Percentiles rank a stretch among this genome's conserved stretches.
These are phyloP conservation scores for Luffa acutangula DNA, from an alignment of 306 rosid species.

Conservation along the genomic window DNA sequence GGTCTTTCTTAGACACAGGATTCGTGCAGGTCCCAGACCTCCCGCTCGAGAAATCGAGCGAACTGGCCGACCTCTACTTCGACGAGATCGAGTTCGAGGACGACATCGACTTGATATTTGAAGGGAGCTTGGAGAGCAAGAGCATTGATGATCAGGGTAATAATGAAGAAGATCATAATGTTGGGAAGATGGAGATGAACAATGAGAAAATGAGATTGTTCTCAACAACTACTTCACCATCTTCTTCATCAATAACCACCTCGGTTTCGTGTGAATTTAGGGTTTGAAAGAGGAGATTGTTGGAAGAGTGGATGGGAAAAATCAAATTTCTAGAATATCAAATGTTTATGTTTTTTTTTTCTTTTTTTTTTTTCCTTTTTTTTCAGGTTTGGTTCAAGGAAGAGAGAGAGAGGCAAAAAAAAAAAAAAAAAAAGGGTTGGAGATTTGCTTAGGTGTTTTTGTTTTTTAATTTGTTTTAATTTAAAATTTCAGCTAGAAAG, in stretches of 20 bases:
- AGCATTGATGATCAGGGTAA: neutral
- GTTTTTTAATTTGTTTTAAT: neutral
- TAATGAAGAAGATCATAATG: slow-evolving; percentile 10
- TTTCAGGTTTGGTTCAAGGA: neutral
- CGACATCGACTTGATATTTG: slow-evolving; percentile 42
- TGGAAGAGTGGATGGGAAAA: neutral
- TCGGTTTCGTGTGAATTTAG: slow-evolving; percentile 34
- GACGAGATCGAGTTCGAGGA: slow-evolving; percentile 46
- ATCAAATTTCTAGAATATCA: neutral
- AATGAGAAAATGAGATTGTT: slow-evolving; percentile 9
- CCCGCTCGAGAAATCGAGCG: slow-evolving; percentile 19
- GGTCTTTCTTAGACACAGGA: slow-evolving; percentile 47
- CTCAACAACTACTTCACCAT: slow-evolving; percentile 27
- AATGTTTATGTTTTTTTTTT: neutral
- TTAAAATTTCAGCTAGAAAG: neutral
- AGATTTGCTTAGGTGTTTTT: neutral
- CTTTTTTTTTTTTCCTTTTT: no score
- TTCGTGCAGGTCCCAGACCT: slow-evolving; percentile 24
- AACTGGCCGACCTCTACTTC: slow-evolving; percentile 27
- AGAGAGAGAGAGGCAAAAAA: neutral
- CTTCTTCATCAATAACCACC: slow-evolving; percentile 50
- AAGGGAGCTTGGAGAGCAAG: slow-evolving; percentile 16
- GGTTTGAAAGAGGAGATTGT: slow-evolving; percentile 7
- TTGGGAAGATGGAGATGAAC: slow-evolving; percentile 12
- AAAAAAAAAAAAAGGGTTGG: neutral